Base-by-base conservation (phyloP, 2,329 filamentous ascomycete species). In the Cordyceps sp. region DNA sequence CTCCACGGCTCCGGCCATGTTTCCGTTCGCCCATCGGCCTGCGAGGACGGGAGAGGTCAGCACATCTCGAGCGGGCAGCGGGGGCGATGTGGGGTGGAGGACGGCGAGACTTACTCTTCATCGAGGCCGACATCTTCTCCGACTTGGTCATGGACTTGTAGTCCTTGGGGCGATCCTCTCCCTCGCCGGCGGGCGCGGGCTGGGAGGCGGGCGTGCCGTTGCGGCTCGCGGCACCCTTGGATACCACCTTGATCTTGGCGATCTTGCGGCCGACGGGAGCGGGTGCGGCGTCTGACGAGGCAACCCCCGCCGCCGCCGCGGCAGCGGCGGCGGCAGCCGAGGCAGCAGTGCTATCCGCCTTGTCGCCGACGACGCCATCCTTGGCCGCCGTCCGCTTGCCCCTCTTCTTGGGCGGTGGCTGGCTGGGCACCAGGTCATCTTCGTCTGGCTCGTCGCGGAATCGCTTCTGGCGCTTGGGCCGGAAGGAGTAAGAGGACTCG, bases 121-220 rank as follows among this genome's bases (percentile, higher is more conserved):
- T 74, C 3, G 68, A 73, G 14, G 61, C 62, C n/a, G 65, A 70
- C 69, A 74, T 73, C 58, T 74, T 74, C 52, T 74, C 69, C 20
- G 66, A 71, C 53, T 74, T 74, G 30, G 66, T 73, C 68, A 73
- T 73, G 27, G 63, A 58, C 23, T 64, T 62, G 42, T 73, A 73
- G 32, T 71, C 66, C 52, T 73, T 72, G 29, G 41, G 46, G 14
- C 47, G 43, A 36, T 64, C 58, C 18, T 61, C 58, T 12, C 44
- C 50, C 10, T 54, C 53, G 4, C 49, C 53, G 4, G 33, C 20
- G 3, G 19, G 10, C 10, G 32, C 35, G 17, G 40, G 33, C 14
- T 35, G 30, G 13, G 40, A 48, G 36, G 42, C 36, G 3, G 49
- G 47, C 7, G 47, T 52, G 20, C 45, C 49, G 33, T 50, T 49